Conservation (phyloP, 1,284 basidiomycete species). For the Fomitopsis palustris region DNA sequence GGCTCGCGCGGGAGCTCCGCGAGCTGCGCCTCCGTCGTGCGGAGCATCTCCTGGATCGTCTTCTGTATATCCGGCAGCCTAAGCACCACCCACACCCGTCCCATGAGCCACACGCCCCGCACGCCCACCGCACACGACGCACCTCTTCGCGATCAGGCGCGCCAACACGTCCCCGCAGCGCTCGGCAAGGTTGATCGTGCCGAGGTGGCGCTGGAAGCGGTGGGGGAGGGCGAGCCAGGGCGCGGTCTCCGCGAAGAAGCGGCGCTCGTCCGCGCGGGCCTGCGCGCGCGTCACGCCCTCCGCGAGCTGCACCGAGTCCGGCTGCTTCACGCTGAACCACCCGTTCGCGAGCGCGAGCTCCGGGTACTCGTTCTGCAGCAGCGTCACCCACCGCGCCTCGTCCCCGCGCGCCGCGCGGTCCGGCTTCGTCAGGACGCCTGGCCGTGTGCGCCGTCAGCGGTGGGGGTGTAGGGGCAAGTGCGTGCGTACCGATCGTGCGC, state of each 20-base stretch:
- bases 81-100: too few relatives aligned
- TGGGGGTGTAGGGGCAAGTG: neutral
- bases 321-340: slow-evolving; percentile 77
- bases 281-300: slow-evolving; percentile 58
- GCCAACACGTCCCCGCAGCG: slow-evolving; percentile 33
- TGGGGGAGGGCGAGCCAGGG: slow-evolving; percentile 56
- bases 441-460: slow-evolving; percentile 8
- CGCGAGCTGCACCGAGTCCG: slow-evolving; percentile 51
- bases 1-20: slow-evolving; percentile 46
- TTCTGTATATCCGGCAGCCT: slow-evolving; percentile 64
- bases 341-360: slow-evolving; percentile 52
- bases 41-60: slow-evolving; percentile 43
- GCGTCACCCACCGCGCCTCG: slow-evolving; percentile 54
- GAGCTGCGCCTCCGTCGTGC: slow-evolving; percentile 35
- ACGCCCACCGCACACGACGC: neutral
- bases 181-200: slow-evolving; percentile 50
- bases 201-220: slow-evolving; percentile 46
- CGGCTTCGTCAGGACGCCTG: slow-evolving; percentile 79
- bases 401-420: slow-evolving; percentile 68
- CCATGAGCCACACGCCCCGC: neutral
- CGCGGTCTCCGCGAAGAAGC: slow-evolving; percentile 57
- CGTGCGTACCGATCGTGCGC: slow-evolving; percentile 55
- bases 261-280: slow-evolving; percentile 57
- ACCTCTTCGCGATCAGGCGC: slow-evolving; percentile 40
- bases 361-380: slow-evolving; percentile 49